These are phyloP conservation scores for Brassica nigra DNA, from an alignment of 345 rosid species.

Conservation along the genomic window DNA sequence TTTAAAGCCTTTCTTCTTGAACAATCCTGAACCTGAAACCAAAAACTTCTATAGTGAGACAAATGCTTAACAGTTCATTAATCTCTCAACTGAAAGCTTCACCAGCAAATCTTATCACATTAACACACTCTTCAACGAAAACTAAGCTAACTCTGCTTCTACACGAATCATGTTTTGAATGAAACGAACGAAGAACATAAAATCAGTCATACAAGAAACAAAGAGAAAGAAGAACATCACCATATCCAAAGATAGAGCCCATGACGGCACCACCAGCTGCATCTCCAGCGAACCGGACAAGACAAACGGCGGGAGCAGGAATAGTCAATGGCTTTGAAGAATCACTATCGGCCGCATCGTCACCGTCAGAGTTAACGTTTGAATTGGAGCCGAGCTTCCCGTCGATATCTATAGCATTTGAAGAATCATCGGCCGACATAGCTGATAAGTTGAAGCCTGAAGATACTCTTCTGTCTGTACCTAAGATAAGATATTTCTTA, in stretches of 20 bases:
- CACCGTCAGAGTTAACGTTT: constrained; percentile 37
- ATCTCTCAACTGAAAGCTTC: background rate
- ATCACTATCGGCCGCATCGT: constrained; percentile 33
- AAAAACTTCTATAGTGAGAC: background rate
- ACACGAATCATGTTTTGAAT: background rate
- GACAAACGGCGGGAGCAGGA: constrained; percentile 68
- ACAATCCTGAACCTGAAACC: constrained; percentile 74
- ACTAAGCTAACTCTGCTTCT: background rate
- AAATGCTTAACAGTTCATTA: background rate
- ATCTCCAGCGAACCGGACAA: constrained; percentile 71
- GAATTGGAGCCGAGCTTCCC: constrained; percentile 25
- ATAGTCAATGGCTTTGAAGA: constrained; percentile 46
- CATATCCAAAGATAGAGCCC: constrained; percentile 89
- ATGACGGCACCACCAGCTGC: constrained; percentile 84
- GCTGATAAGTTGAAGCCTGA: background rate
- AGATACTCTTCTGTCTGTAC: background rate
- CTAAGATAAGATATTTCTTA: constrained; percentile 20
- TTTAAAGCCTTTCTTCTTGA: constrained; percentile 76
- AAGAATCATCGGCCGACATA: constrained; percentile 56
- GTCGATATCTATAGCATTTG: constrained; percentile 38
- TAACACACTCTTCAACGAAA: background rate
- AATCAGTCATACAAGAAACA: background rate
- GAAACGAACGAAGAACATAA: background rate
- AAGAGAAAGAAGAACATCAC: constrained; percentile 35
- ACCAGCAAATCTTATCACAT: constrained; percentile 22